Evolutionary conservation across 129 eudicot species (phyloP).

Genomic region (Flaveria linearis): DNA sequence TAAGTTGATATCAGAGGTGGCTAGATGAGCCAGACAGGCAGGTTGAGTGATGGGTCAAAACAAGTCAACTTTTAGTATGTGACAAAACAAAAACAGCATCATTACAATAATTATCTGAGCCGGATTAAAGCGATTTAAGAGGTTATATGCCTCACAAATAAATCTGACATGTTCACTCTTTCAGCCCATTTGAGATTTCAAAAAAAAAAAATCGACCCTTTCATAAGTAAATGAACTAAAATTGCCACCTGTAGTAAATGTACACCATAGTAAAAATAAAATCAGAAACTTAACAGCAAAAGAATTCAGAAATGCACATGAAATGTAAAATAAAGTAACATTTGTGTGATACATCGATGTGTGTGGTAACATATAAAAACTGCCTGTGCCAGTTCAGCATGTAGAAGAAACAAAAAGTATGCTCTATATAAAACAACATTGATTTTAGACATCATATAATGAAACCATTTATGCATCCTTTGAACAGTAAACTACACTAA

Average conservation of each 20-base stretch:
- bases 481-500: background rate
- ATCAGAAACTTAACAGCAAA: background rate
- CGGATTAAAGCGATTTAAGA: background rate
- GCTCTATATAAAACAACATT: background rate
- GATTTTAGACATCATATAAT: background rate
- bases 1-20: slow-evolving; percentile 14
- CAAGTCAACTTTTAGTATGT: background rate
- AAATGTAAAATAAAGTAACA: slow-evolving; percentile 8
- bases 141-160: background rate
- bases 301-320: slow-evolving; percentile 5
- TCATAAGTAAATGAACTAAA: background rate
- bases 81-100: background rate
- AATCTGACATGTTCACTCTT: background rate
- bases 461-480: background rate
- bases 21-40: background rate
- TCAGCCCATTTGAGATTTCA: background rate
- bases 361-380: background rate
- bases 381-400: background rate
- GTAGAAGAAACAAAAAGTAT: slow-evolving; percentile 8
- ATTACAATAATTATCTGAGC: background rate
- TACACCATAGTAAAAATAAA: slow-evolving; percentile 6
- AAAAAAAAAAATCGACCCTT: background rate
- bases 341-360: background rate
- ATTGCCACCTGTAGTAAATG: background rate
- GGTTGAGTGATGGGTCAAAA: background rate